phyloP scores from a whole-genome alignment of 768 basidiomycete genomes.

The Boletus edulis region DNA sequence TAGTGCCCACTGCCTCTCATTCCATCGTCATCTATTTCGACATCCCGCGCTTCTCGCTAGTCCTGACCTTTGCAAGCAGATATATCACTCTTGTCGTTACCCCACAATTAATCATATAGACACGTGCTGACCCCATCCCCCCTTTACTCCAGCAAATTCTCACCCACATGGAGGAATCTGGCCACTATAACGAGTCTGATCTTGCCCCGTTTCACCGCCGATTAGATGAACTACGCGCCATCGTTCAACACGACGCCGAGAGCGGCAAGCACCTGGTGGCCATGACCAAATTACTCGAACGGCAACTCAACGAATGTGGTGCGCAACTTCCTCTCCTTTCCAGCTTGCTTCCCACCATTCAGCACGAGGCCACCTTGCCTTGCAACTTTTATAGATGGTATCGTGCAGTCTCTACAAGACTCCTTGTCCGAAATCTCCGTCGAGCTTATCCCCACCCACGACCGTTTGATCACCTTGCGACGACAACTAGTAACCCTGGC shows the following conservation, averaged over 20 bases:
- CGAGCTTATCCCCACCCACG: constrained; percentile 89
- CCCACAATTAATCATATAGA: constrained; percentile 19
- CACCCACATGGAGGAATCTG: constrained; percentile 93
- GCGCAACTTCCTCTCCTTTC: constrained; percentile 32
- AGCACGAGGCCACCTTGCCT: neutral
- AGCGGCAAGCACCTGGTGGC: constrained; percentile 82
- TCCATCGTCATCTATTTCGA: constrained; percentile 1
- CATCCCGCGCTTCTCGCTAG: constrained; percentile 8
- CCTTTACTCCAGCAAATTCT: constrained; percentile 74
- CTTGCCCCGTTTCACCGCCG: constrained; percentile 85
- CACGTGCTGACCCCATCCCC: constrained; percentile 23
- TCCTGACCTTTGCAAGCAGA: constrained; percentile 25
- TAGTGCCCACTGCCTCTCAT: constrained; percentile 37
- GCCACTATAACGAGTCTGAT: constrained; percentile 89
- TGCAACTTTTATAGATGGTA: constrained; percentile 51
- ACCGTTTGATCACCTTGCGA: constrained; percentile 81
- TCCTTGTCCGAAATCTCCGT: constrained; percentile 84
- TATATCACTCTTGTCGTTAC: constrained; percentile 14
- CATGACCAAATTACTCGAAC: constrained; percentile 84
- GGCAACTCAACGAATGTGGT: constrained; percentile 93
- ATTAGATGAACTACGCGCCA: constrained; percentile 76
- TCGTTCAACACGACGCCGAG: constrained; percentile 80
- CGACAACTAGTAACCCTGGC: constrained; percentile 87
- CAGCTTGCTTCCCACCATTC: neutral
- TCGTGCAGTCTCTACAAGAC: constrained; percentile 76